Evolutionary conservation across 1,284 basidiomycete species (phyloP).

Genomic region (Ustilago loliicola): DNA sequence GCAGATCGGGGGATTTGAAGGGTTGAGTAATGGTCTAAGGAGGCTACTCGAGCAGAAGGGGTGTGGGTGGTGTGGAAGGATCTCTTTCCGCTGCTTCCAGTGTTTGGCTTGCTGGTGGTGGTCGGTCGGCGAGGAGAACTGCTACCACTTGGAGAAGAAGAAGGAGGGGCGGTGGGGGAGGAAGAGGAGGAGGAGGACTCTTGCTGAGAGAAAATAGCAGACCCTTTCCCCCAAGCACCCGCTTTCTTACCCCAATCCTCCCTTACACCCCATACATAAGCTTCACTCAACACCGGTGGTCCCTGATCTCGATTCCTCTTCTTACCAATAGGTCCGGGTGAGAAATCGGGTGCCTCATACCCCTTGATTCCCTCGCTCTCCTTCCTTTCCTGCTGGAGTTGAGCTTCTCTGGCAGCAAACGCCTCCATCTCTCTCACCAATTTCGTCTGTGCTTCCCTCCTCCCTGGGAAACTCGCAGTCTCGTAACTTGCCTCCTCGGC

Average conservation of each 20-base stretch:
- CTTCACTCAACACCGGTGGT: conserved; percentile 51
- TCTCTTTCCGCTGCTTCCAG: conserved; percentile 1
- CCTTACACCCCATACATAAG: conserved; percentile 71
- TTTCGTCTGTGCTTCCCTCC: conserved; percentile 25
- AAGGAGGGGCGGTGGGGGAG: too few relatives aligned
- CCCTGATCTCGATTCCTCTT: conserved; percentile 38
- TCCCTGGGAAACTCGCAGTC: conserved; percentile 35
- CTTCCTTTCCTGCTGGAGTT: not conserved
- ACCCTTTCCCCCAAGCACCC: conserved; percentile 73
- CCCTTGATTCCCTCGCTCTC: not conserved
- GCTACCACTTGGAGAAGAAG: not conserved
- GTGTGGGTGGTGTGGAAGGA: conserved; percentile 12
- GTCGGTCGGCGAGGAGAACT: not conserved
- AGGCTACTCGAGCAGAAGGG: not conserved
- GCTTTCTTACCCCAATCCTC: conserved; percentile 74
- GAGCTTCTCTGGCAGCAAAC: conserved; percentile 1
- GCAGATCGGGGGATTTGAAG: conserved; percentile 52
- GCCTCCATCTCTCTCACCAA: conserved; percentile 29
- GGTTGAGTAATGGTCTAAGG: conserved; percentile 48
- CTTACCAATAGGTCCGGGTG: conserved; percentile 37
- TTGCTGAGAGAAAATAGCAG: conserved; percentile 69
- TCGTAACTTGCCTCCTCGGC: conserved; percentile 54
- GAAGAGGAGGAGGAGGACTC: not conserved
- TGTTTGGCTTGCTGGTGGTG: not conserved
- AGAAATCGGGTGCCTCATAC: conserved; percentile 25